These are phyloP conservation scores for Pseudocercospora crystallina DNA, from an alignment of 2,329 filamentous ascomycete species.

Conservation along the genomic window DNA sequence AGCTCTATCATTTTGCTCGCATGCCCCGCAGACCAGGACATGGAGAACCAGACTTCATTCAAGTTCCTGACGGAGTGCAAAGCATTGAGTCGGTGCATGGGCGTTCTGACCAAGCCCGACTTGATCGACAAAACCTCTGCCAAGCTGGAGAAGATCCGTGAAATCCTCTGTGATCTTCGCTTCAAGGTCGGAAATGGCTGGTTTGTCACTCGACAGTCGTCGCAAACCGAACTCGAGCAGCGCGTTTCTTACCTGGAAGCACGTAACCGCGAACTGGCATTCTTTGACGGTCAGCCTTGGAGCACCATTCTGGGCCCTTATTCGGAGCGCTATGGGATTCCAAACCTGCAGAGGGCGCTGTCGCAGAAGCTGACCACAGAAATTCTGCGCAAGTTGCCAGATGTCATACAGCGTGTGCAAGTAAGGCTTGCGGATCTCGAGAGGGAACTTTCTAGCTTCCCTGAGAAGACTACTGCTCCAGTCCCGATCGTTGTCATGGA, in stretches of 20 bases:
- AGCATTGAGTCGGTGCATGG: conserved; percentile 46
- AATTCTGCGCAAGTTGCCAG: conserved; percentile 43
- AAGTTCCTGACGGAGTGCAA: conserved; percentile 52
- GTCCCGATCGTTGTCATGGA: conserved; percentile 64
- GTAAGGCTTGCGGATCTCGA: conserved; percentile 54
- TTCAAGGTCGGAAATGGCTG: conserved; percentile 73
- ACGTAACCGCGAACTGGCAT: conserved; percentile 49
- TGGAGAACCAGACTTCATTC: conserved; percentile 71
- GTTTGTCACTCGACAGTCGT: conserved; percentile 69
- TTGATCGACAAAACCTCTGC: conserved; percentile 53
- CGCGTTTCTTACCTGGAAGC: conserved; percentile 49
- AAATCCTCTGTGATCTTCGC: conserved; percentile 55
- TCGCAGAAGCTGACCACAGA: conserved; percentile 51
- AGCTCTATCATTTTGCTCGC: conserved; percentile 77
- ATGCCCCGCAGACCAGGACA: conserved; percentile 74
- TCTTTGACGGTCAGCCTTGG: conserved; percentile 55
- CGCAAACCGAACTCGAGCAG: conserved; percentile 50
- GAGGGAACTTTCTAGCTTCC: conserved; percentile 56
- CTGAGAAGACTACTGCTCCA: conserved; percentile 64
- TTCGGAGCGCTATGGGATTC: conserved; percentile 52
- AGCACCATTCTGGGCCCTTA: conserved; percentile 39
- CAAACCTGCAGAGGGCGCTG: conserved; percentile 49
- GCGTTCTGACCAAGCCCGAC: conserved; percentile 82
- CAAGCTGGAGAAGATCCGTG: conserved; percentile 8
- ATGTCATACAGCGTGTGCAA: conserved; percentile 46